Evolutionary conservation across 192 early-diverging fungal genomes (phyloP).

Genomic region (Borealophlyctis nickersoniae): DNA sequence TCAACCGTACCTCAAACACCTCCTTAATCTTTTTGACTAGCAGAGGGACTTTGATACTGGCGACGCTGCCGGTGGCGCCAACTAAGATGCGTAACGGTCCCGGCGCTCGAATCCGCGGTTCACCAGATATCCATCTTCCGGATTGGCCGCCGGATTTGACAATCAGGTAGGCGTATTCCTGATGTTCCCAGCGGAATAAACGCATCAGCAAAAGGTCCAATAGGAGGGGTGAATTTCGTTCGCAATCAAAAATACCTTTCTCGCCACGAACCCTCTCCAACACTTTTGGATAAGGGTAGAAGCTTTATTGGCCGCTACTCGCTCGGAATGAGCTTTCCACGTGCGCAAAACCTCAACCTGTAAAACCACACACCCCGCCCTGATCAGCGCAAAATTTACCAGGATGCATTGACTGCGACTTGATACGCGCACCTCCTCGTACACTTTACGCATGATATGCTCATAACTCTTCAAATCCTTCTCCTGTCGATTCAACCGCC

Average conservation of each 20-base stretch:
- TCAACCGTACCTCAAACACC: constrained; percentile 31
- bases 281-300: background rate
- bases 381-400: background rate
- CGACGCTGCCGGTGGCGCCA: constrained; percentile 86
- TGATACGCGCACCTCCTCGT: background rate
- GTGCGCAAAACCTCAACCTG: background rate
- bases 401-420: background rate
- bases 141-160: no score
- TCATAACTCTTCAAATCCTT: background rate
- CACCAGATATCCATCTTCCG: no score
- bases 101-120: no score
- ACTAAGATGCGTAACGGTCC: constrained; percentile 71
- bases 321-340: background rate
- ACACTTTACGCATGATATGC: background rate
- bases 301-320: background rate
- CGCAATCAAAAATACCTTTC: no score
- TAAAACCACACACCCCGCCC: background rate
- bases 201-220: no score
- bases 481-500: background rate
- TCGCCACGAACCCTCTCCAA: background rate
- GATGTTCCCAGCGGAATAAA: no score
- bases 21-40: constrained; percentile 53
- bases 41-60: constrained; percentile 81
- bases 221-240: no score
- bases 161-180: no score